A percentile compares a stretch with the other conserved stretches of the same genome.
These are phyloP conservation scores for Spirogloea muscicola DNA, from an alignment of 139 green algal genomes.

Conservation along the genomic window DNA sequence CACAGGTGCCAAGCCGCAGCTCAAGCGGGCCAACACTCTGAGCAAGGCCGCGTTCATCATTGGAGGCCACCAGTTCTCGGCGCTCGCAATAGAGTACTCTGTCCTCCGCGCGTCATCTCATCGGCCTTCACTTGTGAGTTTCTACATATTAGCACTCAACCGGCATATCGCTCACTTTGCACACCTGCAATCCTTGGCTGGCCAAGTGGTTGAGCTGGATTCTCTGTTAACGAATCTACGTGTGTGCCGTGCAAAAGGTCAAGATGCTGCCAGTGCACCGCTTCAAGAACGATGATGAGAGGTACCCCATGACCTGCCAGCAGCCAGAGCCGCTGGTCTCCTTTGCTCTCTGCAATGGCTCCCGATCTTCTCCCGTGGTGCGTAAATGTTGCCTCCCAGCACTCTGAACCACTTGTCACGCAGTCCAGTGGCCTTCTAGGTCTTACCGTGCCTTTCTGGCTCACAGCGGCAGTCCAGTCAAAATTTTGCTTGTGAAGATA, in stretches of 20 bases:
- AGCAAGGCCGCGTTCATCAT: conserved; percentile 4
- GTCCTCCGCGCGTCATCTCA: conserved; percentile 11
- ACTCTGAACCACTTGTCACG: no score
- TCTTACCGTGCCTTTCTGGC: no score
- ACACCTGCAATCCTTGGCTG: background rate
- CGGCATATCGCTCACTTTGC: background rate
- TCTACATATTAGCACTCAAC: background rate
- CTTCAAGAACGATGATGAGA: conserved; percentile 10
- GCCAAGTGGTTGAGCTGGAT: background rate
- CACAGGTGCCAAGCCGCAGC: no score
- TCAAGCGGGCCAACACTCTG: background rate
- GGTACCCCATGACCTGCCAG: background rate
- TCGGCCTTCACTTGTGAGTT: conserved; percentile 15
- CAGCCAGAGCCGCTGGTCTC: conserved; percentile 19
- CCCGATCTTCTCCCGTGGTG: conserved; percentile 1
- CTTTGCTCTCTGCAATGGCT: conserved; percentile 10
- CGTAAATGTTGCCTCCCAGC: no score
- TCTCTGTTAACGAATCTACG: background rate
- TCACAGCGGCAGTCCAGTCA: no score
- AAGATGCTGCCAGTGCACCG: conserved; percentile 25
- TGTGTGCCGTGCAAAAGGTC: background rate
- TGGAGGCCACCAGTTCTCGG: conserved; percentile 14
- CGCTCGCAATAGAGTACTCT: conserved; percentile 24
- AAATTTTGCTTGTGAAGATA: no score
- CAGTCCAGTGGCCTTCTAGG: no score